Evolutionary conservation across 1,284 basidiomycete species (phyloP).

Genomic region (Megacollybia platyphylla): DNA sequence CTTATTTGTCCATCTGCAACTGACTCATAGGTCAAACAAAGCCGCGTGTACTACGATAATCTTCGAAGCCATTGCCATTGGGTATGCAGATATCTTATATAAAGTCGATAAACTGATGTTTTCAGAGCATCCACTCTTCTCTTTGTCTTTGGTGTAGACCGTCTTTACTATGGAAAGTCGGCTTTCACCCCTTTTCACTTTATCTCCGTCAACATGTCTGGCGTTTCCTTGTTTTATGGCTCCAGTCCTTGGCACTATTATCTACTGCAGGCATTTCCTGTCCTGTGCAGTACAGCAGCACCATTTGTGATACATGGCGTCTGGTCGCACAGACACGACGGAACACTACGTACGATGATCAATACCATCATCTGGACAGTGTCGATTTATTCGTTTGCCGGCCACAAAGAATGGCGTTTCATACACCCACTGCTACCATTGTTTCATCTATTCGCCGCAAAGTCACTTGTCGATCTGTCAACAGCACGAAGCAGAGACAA

Average conservation of each 20-base stretch:
- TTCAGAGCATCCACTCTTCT: slow-evolving; percentile 24
- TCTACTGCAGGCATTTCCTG: slow-evolving; percentile 74
- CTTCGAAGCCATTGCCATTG: slow-evolving; percentile 22
- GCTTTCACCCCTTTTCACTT: slow-evolving; percentile 81
- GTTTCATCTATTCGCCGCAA: slow-evolving; percentile 72
- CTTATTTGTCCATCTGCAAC: slow-evolving; percentile 42
- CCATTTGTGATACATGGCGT: slow-evolving; percentile 61
- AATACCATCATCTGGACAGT: slow-evolving; percentile 52
- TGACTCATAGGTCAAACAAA: slow-evolving; percentile 25
- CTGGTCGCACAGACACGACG: slow-evolving; percentile 20
- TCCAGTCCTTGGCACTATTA: slow-evolving; percentile 82
- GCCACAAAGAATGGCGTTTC: slow-evolving; percentile 97
- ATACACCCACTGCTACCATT: slow-evolving; percentile 85
- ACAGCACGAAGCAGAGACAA: slow-evolving; percentile 2
- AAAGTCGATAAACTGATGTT: slow-evolving; percentile 1
- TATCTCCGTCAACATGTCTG: slow-evolving; percentile 65
- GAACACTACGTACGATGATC: slow-evolving; percentile 28
- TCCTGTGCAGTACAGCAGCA: slow-evolving; percentile 62
- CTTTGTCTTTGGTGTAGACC: slow-evolving; percentile 43
- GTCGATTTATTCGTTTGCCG: slow-evolving; percentile 64
- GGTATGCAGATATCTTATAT: slow-evolving; percentile 23
- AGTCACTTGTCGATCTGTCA: slow-evolving; percentile 46
- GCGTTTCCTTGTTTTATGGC: slow-evolving; percentile 93
- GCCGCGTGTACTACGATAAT: slow-evolving; percentile 20
- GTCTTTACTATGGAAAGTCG: slow-evolving; percentile 51